Base-by-base conservation (phyloP, 2,329 filamentous ascomycete species). In the Colletotrichum chlorophyti region DNA sequence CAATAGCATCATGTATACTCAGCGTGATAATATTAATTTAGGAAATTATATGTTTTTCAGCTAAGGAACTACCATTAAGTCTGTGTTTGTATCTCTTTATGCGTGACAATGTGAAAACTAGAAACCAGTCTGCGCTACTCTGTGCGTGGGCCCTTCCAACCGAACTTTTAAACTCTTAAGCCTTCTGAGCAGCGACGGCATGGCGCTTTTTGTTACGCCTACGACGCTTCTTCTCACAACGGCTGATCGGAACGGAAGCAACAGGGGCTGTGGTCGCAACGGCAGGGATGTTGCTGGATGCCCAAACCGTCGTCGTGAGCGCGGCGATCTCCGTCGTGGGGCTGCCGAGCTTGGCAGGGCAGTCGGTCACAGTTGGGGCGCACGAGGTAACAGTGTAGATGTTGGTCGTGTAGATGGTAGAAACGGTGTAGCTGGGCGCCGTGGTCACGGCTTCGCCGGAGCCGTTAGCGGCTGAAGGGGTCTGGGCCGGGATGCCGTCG, bases 231-330 rank as follows among this genome's bases (percentile, higher is more conserved):
- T 21, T 40, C 37, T 40, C 37, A 14, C 37, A 40, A 17, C 24
- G 21, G 37, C 37, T 40, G 10, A 40, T 23, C 7, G 37, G 37
- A 4, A 5, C 29, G 6, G 31, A 7, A 14, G 3, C 4, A 9
- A 8, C 14, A n/a, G 37, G 1, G 14, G 21, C 2, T 2, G 38
- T 19, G 21, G 38, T 7, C 7, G 12, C 2, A 4, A 5, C 12
- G 2, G 6, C 21, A 2, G 9, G 8, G 7, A 23, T 5, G 19
- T 5, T 21, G 45, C 21, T 24, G 15, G 4, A 21, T 21, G 14
- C 6, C 14, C 74, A 74, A 67, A 76, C 55, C 46, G 73, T 76
- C 70, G 72, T 76, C 54, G 74, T 73, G 65, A 74, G 62, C 50
- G 70, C 66, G 51, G 73, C 51, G 63, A 72, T 72, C 69, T 74